phyloP scores from a whole-genome alignment of 495 filamentous ascomycete genomes.

The Extremus antarcticus region DNA sequence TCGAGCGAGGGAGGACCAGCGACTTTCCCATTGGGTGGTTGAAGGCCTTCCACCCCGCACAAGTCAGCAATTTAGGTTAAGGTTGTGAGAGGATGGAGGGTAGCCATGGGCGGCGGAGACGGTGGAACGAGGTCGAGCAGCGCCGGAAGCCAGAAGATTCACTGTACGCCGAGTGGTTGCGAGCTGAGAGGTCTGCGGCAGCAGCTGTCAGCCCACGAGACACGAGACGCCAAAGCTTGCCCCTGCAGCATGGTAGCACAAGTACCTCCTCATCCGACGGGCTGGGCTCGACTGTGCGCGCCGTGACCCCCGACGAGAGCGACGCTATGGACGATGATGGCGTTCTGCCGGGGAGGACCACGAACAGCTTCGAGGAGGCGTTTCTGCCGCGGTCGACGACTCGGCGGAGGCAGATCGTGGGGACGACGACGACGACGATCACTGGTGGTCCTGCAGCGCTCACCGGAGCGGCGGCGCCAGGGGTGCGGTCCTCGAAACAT shows the following conservation, averaged over 20 bases:
- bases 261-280: background rate
- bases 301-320: background rate
- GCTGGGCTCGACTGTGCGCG: background rate
- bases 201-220: background rate
- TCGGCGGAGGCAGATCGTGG: background rate
- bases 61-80: background rate
- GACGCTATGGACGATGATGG: background rate
- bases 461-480: conserved; percentile 4
- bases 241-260: background rate
- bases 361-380: conserved; percentile 9
- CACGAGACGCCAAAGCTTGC: background rate
- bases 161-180: conserved; percentile 16
- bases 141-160: background rate
- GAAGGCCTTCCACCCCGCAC: too few relatives aligned
- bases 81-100: background rate
- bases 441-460: conserved; percentile 10
- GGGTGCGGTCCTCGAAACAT: conserved; percentile 1
- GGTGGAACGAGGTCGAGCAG: conserved; percentile 3
- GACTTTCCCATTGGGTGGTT: too few relatives aligned
- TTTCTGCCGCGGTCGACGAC: conserved; percentile 4
- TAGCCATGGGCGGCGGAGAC: conserved; percentile 3
- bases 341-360: background rate
- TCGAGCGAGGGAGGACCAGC: too few relatives aligned
- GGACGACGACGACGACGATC: background rate
- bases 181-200: conserved; percentile 3